Base-by-base conservation (phyloP, 2,329 filamentous ascomycete species). In the Exophiala lecanii-corni region DNA sequence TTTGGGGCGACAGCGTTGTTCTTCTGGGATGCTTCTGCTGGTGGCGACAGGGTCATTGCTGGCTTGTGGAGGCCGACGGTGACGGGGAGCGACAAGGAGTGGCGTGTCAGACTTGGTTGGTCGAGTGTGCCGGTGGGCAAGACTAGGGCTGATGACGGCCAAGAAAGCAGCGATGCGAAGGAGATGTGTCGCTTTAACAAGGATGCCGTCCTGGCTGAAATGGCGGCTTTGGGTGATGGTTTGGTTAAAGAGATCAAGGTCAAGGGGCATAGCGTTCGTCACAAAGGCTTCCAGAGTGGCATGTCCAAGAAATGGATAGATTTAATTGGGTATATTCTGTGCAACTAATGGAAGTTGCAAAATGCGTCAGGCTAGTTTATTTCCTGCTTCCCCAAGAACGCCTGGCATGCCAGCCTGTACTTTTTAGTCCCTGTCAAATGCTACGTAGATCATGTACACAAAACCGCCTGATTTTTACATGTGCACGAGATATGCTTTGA, bases 1-100 rank as follows among this genome's bases (percentile, higher is more conserved):
- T 96, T 89, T 59, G 75, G 75, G 3, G 75, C 81, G 25, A 76
- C 79, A 2, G 68, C 94, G 23, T 69, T 96, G 2, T 87, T 96
- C 64, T 96, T 97, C 70, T 76, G 81, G 51, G 82, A 71, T 1
- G 69, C 72, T 2, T 73, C 80, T 17, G 72, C 47, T 3, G 49
- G 45, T 15, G 43, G 78, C 43, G 12, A 26, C 23, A 7, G 7
- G 23, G 59, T 74, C 5, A 74, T 86, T 60, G 76, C 75, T 9
- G 82, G 80, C 0, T 57, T 86, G 32, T 86, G 82, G 81, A 82
- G 78, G 58, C 82, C 81, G 0, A 61, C 68, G 34, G 66, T 66
- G 3, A 23, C 42, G 20, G 68, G 67, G 12, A n/a, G n/a, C n/a
- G 57, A 59, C 47, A 74, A 86, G 50, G 66, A 69, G 9, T 89